Conservation (phyloP, 148 eudicot species). For the Diospyros lotus region DNA sequence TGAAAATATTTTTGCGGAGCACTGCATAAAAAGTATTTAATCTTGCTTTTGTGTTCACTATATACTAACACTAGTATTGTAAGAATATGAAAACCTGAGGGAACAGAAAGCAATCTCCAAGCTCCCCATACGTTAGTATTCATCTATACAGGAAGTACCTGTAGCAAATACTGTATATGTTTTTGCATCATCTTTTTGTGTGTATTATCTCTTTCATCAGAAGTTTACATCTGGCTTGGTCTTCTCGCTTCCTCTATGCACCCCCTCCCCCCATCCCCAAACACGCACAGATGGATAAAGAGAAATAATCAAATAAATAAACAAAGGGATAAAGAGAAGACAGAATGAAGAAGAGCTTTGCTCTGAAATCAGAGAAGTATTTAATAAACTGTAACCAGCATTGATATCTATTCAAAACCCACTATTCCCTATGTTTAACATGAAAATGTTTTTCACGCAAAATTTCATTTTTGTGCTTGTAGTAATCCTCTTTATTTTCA, state of each 20-base stretch:
- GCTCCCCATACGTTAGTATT: background rate
- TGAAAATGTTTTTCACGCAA: constrained; percentile 15
- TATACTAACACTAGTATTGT: background rate
- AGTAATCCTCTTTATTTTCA: constrained; percentile 23
- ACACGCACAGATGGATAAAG: background rate
- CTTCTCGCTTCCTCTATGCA: background rate
- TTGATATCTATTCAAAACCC: background rate
- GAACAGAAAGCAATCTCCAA: background rate
- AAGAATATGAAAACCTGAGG: background rate
- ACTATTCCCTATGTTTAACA: constrained; percentile 14
- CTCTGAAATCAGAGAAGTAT: background rate
- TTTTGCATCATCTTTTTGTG: background rate
- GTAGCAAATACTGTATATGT: background rate
- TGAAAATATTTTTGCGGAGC: background rate
- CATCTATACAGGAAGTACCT: constrained; percentile 1
- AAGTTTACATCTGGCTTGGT: background rate
- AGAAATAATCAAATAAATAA: background rate
- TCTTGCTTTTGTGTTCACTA: background rate
- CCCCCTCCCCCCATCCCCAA: background rate
- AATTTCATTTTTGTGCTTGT: constrained; percentile 18
- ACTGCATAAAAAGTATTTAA: background rate
- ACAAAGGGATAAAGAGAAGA: background rate
- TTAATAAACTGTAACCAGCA: background rate
- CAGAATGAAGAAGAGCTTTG: background rate
- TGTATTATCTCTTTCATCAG: background rate